These are phyloP conservation scores for Globisporangium radiosum DNA, from an alignment of 352 stramenopile genomes.

Conservation along the genomic window DNA sequence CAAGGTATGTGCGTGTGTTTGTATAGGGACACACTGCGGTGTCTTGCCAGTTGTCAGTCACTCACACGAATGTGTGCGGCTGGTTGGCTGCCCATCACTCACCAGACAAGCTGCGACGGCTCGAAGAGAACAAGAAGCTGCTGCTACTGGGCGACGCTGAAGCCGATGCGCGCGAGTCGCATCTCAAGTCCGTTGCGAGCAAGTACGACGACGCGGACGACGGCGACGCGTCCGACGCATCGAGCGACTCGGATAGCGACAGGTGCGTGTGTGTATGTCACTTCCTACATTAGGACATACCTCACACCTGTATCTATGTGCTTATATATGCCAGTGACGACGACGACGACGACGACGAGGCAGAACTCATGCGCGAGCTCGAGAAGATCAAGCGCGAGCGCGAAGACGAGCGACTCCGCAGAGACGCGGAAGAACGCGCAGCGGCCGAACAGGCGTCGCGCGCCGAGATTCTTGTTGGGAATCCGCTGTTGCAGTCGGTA, in stretches of 20 bases:
- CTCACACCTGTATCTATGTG: neutral
- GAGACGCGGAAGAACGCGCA: constrained; percentile 83
- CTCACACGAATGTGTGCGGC: constrained; percentile 1
- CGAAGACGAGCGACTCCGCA: constrained; percentile 88
- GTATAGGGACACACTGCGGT: neutral
- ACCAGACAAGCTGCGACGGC: constrained; percentile 51
- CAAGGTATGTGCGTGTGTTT: constrained; percentile 50
- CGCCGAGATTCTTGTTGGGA: constrained; percentile 92
- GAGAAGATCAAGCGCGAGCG: constrained; percentile 97
- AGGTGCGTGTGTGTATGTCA: constrained; percentile 19
- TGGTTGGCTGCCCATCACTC: neutral
- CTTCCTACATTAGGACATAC: no score
- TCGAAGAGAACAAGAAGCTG: constrained; percentile 83
- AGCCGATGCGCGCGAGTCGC: constrained; percentile 65
- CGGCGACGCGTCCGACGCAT: constrained; percentile 52
- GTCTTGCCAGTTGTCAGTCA: constrained; percentile 14
- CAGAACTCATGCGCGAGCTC: constrained; percentile 94
- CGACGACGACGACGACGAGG: constrained; percentile 96
- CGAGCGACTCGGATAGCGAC: constrained; percentile 72
- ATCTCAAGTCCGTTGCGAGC: constrained; percentile 83
- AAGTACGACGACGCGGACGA: constrained; percentile 91
- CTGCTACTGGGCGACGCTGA: constrained; percentile 70
- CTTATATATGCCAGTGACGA: constrained; percentile 8
- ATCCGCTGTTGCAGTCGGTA: constrained; percentile 78
- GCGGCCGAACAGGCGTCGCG: constrained; percentile 74